Conservation (phyloP, 2,329 filamentous ascomycete genomes). For the Ophiosphaerella korrae region DNA sequence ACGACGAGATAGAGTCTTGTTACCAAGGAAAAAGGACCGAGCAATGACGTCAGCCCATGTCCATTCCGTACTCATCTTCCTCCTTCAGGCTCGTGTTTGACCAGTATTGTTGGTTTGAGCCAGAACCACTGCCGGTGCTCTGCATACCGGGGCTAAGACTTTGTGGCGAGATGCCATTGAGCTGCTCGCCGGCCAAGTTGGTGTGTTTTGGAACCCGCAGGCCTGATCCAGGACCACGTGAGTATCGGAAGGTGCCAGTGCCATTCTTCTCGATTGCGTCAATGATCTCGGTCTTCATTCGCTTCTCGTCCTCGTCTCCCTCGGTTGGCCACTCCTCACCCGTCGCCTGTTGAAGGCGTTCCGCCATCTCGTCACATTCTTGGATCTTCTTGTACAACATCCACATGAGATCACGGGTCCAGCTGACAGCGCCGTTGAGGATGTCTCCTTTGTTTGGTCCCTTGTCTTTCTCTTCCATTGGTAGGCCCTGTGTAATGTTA, state of each 20-base stretch:
- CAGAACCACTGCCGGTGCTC: conserved; percentile 70
- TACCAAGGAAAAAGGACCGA: conserved; percentile 11
- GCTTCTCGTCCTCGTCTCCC: conserved; percentile 85
- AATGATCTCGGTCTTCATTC: conserved; percentile 92
- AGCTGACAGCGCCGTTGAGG: conserved; percentile 93
- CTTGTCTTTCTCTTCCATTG: conserved; percentile 96
- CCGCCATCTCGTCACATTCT: conserved; percentile 84
- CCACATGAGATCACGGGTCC: conserved; percentile 98
- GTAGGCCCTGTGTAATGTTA: conserved; percentile 89
- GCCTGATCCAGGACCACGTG: conserved; percentile 79
- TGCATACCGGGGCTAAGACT: conserved; percentile 59
- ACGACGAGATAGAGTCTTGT: conserved; percentile 17
- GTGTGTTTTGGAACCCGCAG: conserved; percentile 92
- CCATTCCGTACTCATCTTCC: conserved; percentile 90
- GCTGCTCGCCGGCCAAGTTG: conserved; percentile 81
- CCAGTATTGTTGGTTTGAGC: conserved; percentile 58
- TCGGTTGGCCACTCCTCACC: conserved; percentile 42
- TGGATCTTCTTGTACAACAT: conserved; percentile 87
- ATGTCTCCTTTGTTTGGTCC: conserved; percentile 99
- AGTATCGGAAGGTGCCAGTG: conserved; percentile 77
- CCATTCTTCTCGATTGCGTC: conserved; percentile 86
- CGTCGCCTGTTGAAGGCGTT: conserved; percentile 59
- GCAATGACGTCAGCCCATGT: conserved; percentile 49
- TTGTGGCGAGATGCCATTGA: conserved; percentile 64
- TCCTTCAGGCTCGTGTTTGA: conserved; percentile 76